Evolutionary conservation across 768 basidiomycete species (phyloP).

Genomic region (Podaxis sp.): DNA sequence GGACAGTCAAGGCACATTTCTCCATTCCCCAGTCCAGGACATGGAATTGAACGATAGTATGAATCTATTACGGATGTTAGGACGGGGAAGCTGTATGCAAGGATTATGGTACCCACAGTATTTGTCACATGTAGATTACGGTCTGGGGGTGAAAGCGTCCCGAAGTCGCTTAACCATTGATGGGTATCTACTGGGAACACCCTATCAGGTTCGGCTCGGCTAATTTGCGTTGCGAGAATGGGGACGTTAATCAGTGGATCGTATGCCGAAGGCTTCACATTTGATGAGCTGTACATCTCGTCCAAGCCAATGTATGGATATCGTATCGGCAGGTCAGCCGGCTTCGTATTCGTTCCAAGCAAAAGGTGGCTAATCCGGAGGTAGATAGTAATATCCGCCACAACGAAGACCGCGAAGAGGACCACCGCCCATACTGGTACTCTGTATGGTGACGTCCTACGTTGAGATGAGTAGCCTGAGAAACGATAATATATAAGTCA

Average conservation of each 20-base stretch:
- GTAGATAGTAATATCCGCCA: conserved; percentile 24
- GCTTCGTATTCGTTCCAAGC: conserved; percentile 9
- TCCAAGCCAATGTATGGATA: conserved; percentile 27
- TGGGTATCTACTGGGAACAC: conserved; percentile 25
- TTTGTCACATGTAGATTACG: conserved; percentile 23
- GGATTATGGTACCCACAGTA: conserved; percentile 15
- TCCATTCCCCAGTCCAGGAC: conserved; percentile 30
- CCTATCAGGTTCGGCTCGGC: conserved; percentile 19
- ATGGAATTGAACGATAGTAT: conserved; percentile 24
- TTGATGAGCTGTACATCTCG: conserved; percentile 19
- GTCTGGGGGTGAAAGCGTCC: conserved; percentile 26
- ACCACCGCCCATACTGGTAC: conserved; percentile 9
- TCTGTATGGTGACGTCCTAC: neutral
- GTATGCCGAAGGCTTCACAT: conserved; percentile 20
- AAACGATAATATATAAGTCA: neutral
- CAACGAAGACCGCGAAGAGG: conserved; percentile 19
- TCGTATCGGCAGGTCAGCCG: conserved; percentile 22
- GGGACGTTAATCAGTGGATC: conserved; percentile 23
- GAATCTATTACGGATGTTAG: conserved; percentile 17
- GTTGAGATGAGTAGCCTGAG: neutral
- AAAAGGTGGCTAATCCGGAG: conserved; percentile 19
- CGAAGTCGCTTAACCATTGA: conserved; percentile 27
- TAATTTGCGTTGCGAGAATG: conserved; percentile 23
- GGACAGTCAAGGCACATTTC: conserved; percentile 23
- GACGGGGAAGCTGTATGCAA: neutral